Base-by-base conservation (phyloP, 2,329 filamentous ascomycete species). In the Neocatenulostroma microsporum region DNA sequence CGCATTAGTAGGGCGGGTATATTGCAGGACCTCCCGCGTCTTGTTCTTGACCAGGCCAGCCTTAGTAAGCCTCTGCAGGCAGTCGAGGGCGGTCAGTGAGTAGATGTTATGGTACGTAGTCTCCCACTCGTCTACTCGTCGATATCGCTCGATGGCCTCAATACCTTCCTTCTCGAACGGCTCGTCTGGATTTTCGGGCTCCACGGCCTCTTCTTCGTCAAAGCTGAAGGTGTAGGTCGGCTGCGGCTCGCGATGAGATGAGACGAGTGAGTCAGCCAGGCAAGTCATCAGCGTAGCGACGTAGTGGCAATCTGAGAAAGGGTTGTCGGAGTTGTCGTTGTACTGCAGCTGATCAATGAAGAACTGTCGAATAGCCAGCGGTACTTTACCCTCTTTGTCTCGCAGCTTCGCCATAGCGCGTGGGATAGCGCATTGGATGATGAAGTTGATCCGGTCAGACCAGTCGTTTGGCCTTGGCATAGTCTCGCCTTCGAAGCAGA, bases 401-500 rank as follows among this genome's bases (percentile, higher is more conserved):
- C 86, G 78, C 31, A 96, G 77, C 44, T 76, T 74, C 3, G 87
- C 77, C 46, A 98, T 81, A 5, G 88, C 83, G 46, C 76, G 74
- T 0, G 87, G 80, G 36, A 98, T 91, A 10, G 84, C 79, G 47
- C 81, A 80, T 49, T 94, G 86, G 5, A 96, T 76, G 30, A 82
- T 72, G 60, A 96, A 98, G 44, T 82, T 76, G 34, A 81, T 80
- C 50, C 87, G 84, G 61, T 96, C 84, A 0, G 78, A 76, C 55
- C 96, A 98, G 60, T 98, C 84, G 51, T 98, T 98, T 1, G 88
- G 83, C 17, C 78, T 74, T 3, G 88, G 86, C 66, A 87, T 89
- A 15, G 48, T 40, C 1, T 81, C 82, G 24, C 78, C 81, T 1
- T 80, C 77, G 37, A 85, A 76, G 63, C 88, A 96, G 57, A 91